Percentiles rank a stretch among this genome's conserved stretches.
Evolutionary conservation across 1,139 yeast species (phyloP).

Genomic region (Scheffersomyces insectosa): DNA sequence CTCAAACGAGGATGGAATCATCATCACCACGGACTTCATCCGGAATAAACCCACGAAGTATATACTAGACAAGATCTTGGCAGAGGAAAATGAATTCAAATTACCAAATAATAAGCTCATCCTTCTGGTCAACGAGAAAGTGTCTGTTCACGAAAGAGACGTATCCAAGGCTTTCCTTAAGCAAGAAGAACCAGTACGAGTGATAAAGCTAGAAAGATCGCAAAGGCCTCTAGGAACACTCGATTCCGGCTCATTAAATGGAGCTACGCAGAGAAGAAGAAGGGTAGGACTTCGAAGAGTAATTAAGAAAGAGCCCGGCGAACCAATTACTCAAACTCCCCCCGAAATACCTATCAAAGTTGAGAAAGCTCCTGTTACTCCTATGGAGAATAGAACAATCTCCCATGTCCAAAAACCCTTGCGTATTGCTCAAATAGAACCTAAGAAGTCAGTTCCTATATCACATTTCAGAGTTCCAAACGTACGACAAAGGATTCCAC

Average conservation of each 20-base stretch:
- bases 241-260: neutral
- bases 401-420: too few species aligned
- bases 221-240: neutral
- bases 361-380: too few species aligned
- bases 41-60: conserved; percentile 12
- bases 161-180: neutral
- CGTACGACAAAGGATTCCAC: conserved; percentile 8
- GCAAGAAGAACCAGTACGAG: neutral
- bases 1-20: conserved; percentile 31
- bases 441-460: too few species aligned
- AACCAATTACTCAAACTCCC: too few species aligned
- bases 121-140: conserved; percentile 17
- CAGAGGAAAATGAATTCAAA: conserved; percentile 13
- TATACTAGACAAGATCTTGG: conserved; percentile 11
- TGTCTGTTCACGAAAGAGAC: neutral
- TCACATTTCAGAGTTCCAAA: too few species aligned
- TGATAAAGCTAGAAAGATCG: too few species aligned
- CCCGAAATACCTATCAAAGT: too few species aligned
- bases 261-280: neutral
- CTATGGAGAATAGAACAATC: too few species aligned
- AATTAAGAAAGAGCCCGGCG: neutral
- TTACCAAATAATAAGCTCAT: conserved; percentile 18
- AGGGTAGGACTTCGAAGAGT: neutral
- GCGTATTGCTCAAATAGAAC: too few species aligned
- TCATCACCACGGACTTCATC: conserved; percentile 38